These are phyloP conservation scores for Juglanconis sp. DNA, from an alignment of 2,329 filamentous ascomycete genomes.

Conservation along the genomic window DNA sequence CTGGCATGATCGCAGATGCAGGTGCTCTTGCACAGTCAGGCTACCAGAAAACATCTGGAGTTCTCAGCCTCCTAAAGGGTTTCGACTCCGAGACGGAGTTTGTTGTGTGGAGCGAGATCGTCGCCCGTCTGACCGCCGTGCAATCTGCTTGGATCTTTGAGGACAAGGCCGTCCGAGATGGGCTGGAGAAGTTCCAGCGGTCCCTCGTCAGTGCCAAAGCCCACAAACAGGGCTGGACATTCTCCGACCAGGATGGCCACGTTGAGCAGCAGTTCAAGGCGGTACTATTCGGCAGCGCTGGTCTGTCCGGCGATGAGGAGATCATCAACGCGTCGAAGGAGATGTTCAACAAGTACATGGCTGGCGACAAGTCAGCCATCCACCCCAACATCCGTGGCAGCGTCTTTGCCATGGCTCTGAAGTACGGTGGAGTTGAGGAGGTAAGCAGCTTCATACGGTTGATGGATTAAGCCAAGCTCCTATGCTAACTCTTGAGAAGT, in stretches of 20 bases:
- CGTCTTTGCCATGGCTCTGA: conserved; percentile 81
- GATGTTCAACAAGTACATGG: conserved; percentile 83
- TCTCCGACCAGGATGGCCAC: conserved; percentile 80
- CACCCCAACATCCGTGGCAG: conserved; percentile 88
- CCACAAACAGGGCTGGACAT: conserved; percentile 84
- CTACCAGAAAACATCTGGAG: conserved; percentile 88
- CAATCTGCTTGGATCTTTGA: conserved; percentile 88
- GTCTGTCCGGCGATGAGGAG: conserved; percentile 73
- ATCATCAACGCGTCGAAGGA: conserved; percentile 79
- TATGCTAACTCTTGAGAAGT: conserved; percentile 42
- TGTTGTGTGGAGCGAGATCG: conserved; percentile 92
- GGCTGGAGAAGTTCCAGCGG: conserved; percentile 78
- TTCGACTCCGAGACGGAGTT: conserved; percentile 85
- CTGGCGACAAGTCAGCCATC: conserved; percentile 75
- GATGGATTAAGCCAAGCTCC: not conserved
- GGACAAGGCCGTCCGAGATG: conserved; percentile 67
- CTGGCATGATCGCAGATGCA: conserved; percentile 92
- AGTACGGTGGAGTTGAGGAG: conserved; percentile 81
- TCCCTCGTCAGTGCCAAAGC: conserved; percentile 75
- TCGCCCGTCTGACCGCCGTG: conserved; percentile 72
- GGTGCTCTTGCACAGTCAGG: conserved; percentile 85
- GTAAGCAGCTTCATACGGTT: conserved; percentile 36
- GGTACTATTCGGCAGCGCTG: conserved; percentile 81
- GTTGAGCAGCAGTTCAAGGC: conserved; percentile 93
- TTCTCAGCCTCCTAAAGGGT: conserved; percentile 79